Base-by-base conservation (phyloP, 192 early-diverging fungal genomes). In the Backusella psychrophila region DNA sequence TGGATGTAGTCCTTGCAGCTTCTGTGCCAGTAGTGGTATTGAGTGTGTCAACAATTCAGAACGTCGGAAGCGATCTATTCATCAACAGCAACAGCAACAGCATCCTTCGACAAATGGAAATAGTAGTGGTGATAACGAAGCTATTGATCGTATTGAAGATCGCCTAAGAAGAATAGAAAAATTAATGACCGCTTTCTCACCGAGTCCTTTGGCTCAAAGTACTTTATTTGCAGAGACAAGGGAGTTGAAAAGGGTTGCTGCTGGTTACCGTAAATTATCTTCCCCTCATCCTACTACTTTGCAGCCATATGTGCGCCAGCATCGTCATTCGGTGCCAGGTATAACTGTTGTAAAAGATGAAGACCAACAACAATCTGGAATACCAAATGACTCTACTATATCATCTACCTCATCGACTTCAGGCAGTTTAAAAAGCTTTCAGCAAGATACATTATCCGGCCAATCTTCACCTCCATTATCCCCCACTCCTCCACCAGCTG, bases 21-120 rank as follows among this genome's bases (percentile, higher is more conserved):
- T 77, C 35, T 83, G 82, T 72, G 66, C 75, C 14, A 67, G 75
- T 31, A 83, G 75, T 68, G 72, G 73, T 1, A 59, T 77, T 63
- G 82, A 79, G 7, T 83, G 82, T 66, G 72, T 83, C 34, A 83
- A 83, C 52, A 80, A 83, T 42, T 79, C 82, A 3, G 82, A 83
- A 66, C 42, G 78, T 5, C 49, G 78, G 31, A 76, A 78, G 49
- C 66, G 82, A 17, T 74, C 82, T 29, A 56, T 63, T 63, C 11
- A 63, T 11, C 26, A 63, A 12, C 26, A 63, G 12, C 56, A 63
- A 12, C 26, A 63, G 12, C 56, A 26, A 21, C 21, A 59, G 11
- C 53, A 29, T 14, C 11, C 21, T 1, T 12, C 12, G 7, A 12
- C 56, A 26, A 63, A 29, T 29, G 46, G 46, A 63, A 63, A 11